Conservation (phyloP, 2,329 filamentous ascomycete genomes). For the Apiospora marii region DNA sequence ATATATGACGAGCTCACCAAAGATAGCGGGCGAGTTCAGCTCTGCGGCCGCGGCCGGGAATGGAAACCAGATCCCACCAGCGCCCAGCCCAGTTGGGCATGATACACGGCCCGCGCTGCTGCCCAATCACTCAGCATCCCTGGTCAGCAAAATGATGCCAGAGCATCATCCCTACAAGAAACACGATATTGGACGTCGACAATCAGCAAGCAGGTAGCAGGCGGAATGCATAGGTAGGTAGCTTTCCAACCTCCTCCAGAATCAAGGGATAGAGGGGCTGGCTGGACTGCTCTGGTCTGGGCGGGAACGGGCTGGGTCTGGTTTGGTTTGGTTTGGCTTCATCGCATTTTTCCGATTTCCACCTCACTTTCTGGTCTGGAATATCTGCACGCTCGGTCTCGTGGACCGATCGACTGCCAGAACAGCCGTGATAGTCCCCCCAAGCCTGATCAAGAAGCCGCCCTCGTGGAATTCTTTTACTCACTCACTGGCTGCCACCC, state of each 20-base stretch:
- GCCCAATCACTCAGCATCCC: conserved; percentile 9
- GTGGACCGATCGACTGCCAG: not conserved
- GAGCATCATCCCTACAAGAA: not conserved
- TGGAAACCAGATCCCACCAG: not conserved
- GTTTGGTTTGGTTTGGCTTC: conserved; percentile 6
- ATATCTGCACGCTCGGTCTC: not conserved
- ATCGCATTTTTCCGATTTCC: not conserved
- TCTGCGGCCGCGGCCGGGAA: not conserved
- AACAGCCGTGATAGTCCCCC: not conserved
- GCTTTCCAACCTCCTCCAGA: not conserved
- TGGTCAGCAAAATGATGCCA: conserved; percentile 1
- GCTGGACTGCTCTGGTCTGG: not conserved
- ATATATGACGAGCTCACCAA: conserved; percentile 10
- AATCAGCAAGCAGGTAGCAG: not conserved
- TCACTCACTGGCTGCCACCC: not conserved
- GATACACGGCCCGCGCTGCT: conserved; percentile 18
- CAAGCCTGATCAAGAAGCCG: not conserved
- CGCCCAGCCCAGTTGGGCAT: conserved; percentile 1
- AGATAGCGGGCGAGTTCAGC: not conserved
- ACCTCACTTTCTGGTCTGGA: conserved; percentile 4
- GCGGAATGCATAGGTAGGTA: not conserved
- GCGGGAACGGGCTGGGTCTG: not conserved
- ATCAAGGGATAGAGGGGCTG: not conserved
- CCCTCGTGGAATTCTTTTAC: not conserved
- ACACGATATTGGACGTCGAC: not conserved